Percentiles rank a stretch among this genome's conserved stretches.
These are phyloP conservation scores for Colletotrichum graminicola DNA, from an alignment of 2,329 filamentous ascomycete species.

Conservation along the genomic window DNA sequence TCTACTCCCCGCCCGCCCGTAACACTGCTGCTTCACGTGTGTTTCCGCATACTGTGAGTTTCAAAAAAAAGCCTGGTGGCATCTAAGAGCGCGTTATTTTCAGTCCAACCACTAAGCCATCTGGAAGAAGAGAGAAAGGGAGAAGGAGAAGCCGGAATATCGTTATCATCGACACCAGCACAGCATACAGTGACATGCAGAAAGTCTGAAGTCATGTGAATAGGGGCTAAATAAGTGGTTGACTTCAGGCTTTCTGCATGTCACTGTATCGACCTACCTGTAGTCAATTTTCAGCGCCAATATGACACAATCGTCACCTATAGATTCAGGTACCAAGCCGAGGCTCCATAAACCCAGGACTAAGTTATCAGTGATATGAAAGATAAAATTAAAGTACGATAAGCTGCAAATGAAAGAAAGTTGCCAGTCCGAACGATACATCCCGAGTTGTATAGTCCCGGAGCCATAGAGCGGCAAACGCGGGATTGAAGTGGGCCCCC, in stretches of 20 bases:
- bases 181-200: no score
- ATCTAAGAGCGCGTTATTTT: constrained; percentile 55
- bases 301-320: constrained; percentile 45
- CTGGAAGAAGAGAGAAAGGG: background rate
- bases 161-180: constrained; percentile 65
- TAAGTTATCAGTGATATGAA: background rate
- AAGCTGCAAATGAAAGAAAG: background rate
- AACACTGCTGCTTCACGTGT: no score
- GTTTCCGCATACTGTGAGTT: no score
- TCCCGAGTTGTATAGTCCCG: background rate
- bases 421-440: background rate
- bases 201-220: no score
- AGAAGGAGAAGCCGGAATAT: constrained; percentile 65
- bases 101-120: constrained; percentile 52
- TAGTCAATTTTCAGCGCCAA: constrained; percentile 51
- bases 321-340: constrained; percentile 59
- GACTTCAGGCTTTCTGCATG: no score
- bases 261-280: constrained; percentile 60
- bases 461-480: background rate
- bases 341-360: constrained; percentile 52
- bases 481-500: background rate
- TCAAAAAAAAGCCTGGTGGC: no score
- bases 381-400: background rate
- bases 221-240: no score
- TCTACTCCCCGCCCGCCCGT: constrained; percentile 30